These are phyloP conservation scores for Tetrapisispora arboricola DNA, from an alignment of 805 yeast genomes.

Conservation along the genomic window DNA sequence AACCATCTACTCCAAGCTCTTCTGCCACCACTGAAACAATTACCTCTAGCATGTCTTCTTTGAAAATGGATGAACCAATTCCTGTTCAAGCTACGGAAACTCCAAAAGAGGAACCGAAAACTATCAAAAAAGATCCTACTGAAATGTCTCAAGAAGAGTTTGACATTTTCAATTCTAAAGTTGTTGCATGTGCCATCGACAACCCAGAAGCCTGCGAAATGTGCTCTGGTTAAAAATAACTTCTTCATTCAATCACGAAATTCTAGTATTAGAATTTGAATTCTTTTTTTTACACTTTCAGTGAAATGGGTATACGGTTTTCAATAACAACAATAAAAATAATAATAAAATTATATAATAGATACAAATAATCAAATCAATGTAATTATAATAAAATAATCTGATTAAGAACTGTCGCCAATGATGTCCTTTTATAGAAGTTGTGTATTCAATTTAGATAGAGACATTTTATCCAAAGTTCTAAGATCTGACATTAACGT, in stretches of 20 bases:
- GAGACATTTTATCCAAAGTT: too few relatives aligned
- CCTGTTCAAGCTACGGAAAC: slow-evolving; percentile 28
- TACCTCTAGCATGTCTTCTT: slow-evolving; percentile 1
- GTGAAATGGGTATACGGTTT: slow-evolving; percentile 2
- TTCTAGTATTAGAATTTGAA: too few relatives aligned
- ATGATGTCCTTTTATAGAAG: too few relatives aligned
- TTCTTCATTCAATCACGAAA: neutral
- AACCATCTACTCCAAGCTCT: slow-evolving; percentile 1
- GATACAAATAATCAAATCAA: neutral
- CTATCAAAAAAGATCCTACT: slow-evolving; percentile 29
- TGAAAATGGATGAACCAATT: slow-evolving; percentile 19
- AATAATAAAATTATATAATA: neutral
- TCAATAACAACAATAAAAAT: neutral
- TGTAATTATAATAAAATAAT: slow-evolving; percentile 1
- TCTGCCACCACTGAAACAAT: neutral
- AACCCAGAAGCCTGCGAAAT: slow-evolving; percentile 97
- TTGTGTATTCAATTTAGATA: too few relatives aligned
- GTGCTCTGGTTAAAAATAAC: slow-evolving; percentile 83
- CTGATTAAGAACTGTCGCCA: neutral
- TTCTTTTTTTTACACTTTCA: neutral
- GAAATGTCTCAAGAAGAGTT: slow-evolving; percentile 34
- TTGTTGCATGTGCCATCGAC: slow-evolving; percentile 90
- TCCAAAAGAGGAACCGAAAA: slow-evolving; percentile 33
- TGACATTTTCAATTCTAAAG: slow-evolving; percentile 87
- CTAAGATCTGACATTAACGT: too few relatives aligned